Evolutionary conservation across 2,329 filamentous ascomycete genomes (phyloP).

Genomic region (Diaporthe ilicicola): DNA sequence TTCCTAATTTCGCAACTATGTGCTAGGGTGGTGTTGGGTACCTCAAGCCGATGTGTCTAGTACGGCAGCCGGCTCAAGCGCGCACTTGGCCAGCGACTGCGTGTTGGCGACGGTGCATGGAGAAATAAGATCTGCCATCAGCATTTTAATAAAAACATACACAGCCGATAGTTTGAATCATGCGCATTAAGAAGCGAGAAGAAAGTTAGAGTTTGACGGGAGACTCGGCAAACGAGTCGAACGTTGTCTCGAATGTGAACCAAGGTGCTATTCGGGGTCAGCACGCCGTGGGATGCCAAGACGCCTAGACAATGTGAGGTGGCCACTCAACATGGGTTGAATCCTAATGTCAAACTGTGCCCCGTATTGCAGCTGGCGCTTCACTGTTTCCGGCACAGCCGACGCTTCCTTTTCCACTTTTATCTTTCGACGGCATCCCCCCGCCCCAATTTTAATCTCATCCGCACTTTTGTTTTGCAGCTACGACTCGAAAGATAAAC

Average conservation of each 20-base stretch:
- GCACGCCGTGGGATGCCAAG: slow-evolving; percentile 8
- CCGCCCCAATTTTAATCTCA: neutral
- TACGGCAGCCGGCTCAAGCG: neutral
- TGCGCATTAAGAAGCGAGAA: neutral
- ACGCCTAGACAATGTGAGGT: slow-evolving; percentile 11
- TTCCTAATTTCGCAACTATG: neutral
- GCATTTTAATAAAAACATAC: neutral
- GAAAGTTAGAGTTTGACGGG: slow-evolving; percentile 10
- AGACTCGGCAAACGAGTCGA: slow-evolving; percentile 9
- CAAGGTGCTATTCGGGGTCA: neutral
- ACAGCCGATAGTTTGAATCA: neutral
- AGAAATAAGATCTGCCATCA: neutral
- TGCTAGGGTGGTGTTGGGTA: neutral
- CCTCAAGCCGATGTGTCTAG: neutral
- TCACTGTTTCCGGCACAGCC: slow-evolving; percentile 1
- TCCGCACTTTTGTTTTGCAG: neutral
- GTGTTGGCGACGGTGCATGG: too few relatives aligned
- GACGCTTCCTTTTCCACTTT: slow-evolving; percentile 13
- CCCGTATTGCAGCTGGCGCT: slow-evolving; percentile 1
- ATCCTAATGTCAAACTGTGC: slow-evolving; percentile 6
- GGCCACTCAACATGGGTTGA: slow-evolving; percentile 13
- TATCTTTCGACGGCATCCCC: slow-evolving; percentile 7
- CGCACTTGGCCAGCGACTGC: neutral
- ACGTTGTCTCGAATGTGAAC: slow-evolving; percentile 11
- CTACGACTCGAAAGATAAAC: neutral